Evolutionary conservation across 805 yeast species (phyloP), one percentile per base, ranked within the genome.

Genomic region (Ogataea henricii): DNA sequence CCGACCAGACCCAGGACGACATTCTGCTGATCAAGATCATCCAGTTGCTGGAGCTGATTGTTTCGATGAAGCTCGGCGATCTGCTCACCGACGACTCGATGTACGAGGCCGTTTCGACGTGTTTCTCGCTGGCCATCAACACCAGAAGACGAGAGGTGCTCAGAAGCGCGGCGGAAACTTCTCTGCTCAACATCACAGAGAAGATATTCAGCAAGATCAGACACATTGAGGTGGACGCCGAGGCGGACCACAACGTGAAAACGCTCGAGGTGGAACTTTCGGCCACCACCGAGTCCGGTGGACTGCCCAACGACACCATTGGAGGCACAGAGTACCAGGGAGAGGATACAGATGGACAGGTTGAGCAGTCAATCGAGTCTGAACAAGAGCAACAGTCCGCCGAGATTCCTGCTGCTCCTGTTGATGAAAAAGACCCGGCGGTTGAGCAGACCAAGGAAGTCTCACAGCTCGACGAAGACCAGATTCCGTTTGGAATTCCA

Each of bases 1-100:
- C 94, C 0, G 97, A 91, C 62, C 96, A 89, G 64, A 78, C 85
- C 29, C 85, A 89, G 36, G 98, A 94, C 68, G 99, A 94, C 64
- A 87, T 95, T 0, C 92, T 94, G 3, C 71, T 94, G 39, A 74
- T 92, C 43, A 88, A 88, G 60, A 96, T 94, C 17, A 78, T 94
- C 52, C 74, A 85, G 37, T 71, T 92, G 21, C 72, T 92, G 57
- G 92, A 89, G 55, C 65, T 69, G 18, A 75, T 91, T 13, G 75
- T 90, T 13, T 72, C 76, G 17, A 81, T 91, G n/a, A 76, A 77
- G 1, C 70, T 83, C 38, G 85, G 92, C 20, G 75, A 73, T 22
- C 60, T 80, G n/a, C 69, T 92, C 35, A 81, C 92, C 1, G 92
- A 90, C 64, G 89, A 89, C 37, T 83, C 87, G 18, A 79, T 94